Base-by-base conservation (phyloP, 2,329 filamentous ascomycete species). In the Alternaria metachromatica region DNA sequence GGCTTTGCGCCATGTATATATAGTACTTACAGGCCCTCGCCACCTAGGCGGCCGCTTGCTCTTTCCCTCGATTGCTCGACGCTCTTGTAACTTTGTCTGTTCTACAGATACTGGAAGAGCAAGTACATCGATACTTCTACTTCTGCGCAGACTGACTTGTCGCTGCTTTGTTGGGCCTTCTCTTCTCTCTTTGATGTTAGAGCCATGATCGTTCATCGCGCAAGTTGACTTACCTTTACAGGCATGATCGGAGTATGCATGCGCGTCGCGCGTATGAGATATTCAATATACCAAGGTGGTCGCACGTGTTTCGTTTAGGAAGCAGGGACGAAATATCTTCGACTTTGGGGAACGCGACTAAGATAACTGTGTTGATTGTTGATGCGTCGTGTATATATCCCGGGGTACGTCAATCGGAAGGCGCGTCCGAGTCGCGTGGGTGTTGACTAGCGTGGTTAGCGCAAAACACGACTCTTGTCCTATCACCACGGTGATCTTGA, bases 381-480 rank as follows among this genome's bases (percentile, higher is more conserved):
- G 57, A 60, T 62, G 45, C 50, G 48, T 55, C 5, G 45, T 37
- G 56, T 50, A 49, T 60, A 61, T 28, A 53, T 53, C 49, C 45
- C 48, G 37, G 25, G 55, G 49, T 51, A 59, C 59, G 37, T 63
- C 53, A 46, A 50, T 60, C 54, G 18, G 13, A 55, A 26, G 57
- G 53, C 63, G 60, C 61, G 63, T 60, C 21, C 41, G 57, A 55
- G 57, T 63, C 63, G 60, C 63, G 60, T 58, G 53, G 48, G 55
- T 37, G 57, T 18, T 58, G 53, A 57, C 60, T 64, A 66, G 63
- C 60, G 63, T 18, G 63, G 49, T 60, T 66, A 58, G 60, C 45
- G 49, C 60, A 44, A 50, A 58, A 62, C 60, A 60, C 28, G 53
- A 49, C 48, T 49, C 28, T 54, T 15, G 37, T 45, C 61, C 61